phyloP scores from a whole-genome alignment of 257 asterid species.

The Fraxinus cuspidata region DNA sequence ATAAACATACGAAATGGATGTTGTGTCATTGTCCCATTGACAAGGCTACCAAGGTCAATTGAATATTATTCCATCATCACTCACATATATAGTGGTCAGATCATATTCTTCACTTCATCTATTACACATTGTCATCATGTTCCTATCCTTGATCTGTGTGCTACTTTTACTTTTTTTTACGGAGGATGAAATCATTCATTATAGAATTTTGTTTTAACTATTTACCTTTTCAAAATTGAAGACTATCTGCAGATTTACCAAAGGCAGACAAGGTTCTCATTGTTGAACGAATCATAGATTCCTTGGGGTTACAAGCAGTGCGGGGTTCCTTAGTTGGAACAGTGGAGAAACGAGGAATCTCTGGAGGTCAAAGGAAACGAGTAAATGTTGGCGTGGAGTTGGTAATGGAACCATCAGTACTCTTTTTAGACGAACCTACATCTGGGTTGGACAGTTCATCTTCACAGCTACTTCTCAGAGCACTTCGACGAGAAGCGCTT shows the following conservation, averaged over 20 bases:
- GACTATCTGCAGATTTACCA: slow-evolving; percentile 61
- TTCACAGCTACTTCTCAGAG: slow-evolving; percentile 57
- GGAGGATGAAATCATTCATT: slow-evolving; percentile 3
- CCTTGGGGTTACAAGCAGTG: slow-evolving; percentile 56
- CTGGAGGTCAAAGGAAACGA: slow-evolving; percentile 71
- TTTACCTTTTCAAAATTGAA: slow-evolving; percentile 42
- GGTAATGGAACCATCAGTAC: slow-evolving; percentile 65
- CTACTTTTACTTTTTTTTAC: not conserved
- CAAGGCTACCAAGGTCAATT: not conserved
- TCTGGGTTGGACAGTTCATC: slow-evolving; percentile 70
- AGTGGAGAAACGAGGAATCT: slow-evolving; percentile 65
- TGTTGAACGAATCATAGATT: slow-evolving; percentile 62
- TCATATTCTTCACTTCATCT: not conserved
- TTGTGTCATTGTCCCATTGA: not conserved
- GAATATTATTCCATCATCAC: not conserved
- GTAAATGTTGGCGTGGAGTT: slow-evolving; percentile 65
- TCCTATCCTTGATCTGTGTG: slow-evolving; percentile 6
- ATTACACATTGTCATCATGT: not conserved
- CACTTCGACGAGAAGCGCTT: slow-evolving; percentile 64
- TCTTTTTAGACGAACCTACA: slow-evolving; percentile 66
- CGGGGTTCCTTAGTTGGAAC: slow-evolving; percentile 64
- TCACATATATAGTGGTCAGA: not conserved
- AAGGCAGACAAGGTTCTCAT: slow-evolving; percentile 61
- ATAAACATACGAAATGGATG: not conserved
- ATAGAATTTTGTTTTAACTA: slow-evolving; percentile 31